Evolutionary conservation across 768 basidiomycete species (phyloP), one percentile per base, ranked within the genome.

Genomic region (Crassisporium funariophilum): DNA sequence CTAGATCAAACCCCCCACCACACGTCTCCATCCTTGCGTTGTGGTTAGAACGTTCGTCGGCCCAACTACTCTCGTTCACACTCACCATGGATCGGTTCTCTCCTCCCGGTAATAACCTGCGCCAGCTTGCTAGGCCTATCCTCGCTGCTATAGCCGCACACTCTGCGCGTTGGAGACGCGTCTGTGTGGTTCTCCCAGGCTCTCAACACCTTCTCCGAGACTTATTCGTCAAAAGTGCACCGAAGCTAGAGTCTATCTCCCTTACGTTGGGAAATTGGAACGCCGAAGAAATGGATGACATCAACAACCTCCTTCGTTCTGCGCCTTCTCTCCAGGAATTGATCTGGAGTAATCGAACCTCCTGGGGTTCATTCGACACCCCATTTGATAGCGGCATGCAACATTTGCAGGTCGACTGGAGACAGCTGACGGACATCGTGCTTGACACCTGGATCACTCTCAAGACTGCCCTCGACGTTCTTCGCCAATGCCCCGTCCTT

Each of bases 181-280:
- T 61, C 16, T 36, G 36, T 7, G 23, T 62, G 13, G 35, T 50
- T 12, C 58, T 65, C 21, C 63, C 61, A 12, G 57, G 48, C 16
- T 52, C 55, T 11, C 44, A 57, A 36, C 19, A 29, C 35, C 36
- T 57, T 45, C 42, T 52, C 34, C 22, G 41, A 25, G 25, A 23
- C 31, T 39, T 59, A 21, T 50, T 49, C 47, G 15, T 21, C 40
- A 13, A 29, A 43, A 19, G 39, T 13, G 38, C 37, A 15, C 53
- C 57, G 20, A 41, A 37, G 20, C 50, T 57, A 19, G 37, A 58
- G 37, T 51, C 38, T 7, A 52, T 61, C 19, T 44, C 47, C 3
- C 38, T 64, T 15, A 50, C 50, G n/a, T 42, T 62, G 15, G 57
- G 57, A 12, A 54, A 56, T 16, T 59, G 57, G 56, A 35, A 54